These are phyloP conservation scores for Thielaviopsis euricoi DNA, from an alignment of 2,329 filamentous ascomycete species.

Conservation along the genomic window DNA sequence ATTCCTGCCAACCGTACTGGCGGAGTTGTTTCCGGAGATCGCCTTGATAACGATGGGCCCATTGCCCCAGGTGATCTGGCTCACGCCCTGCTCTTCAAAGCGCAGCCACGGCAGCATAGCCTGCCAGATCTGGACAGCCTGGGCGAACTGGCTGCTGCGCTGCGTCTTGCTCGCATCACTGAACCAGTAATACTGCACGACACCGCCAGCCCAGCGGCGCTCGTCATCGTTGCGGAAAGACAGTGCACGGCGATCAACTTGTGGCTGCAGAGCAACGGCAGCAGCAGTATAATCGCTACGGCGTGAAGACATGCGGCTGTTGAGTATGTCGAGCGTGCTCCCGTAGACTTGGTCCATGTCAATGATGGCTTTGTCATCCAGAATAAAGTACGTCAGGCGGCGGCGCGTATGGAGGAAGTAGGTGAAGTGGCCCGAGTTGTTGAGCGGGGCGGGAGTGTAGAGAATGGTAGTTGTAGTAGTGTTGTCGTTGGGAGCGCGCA, in stretches of 20 bases:
- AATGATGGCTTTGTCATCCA: constrained; percentile 6
- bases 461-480: neutral
- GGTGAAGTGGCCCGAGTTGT: neutral
- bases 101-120: constrained; percentile 8
- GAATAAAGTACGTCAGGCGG: constrained; percentile 7
- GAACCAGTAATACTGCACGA: constrained; percentile 2
- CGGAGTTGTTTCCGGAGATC: constrained; percentile 1
- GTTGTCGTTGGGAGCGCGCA: constrained; percentile 1
- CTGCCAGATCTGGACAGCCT: constrained; percentile 9
- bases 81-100: constrained; percentile 1
- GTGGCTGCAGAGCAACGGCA: neutral
- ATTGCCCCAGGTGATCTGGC: neutral
- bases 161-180: neutral
- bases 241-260: neutral
- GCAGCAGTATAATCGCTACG: neutral
- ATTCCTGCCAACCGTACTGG: constrained; percentile 4
- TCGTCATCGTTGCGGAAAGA: neutral
- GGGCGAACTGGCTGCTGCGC: neutral
- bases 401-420: neutral
- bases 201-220: neutral
- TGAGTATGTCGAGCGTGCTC: constrained; percentile 1
- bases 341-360: constrained; percentile 11
- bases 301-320: neutral
- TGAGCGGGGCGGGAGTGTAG: neutral
- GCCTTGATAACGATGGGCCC: constrained; percentile 1